Evolutionary conservation across 768 basidiomycete genomes (phyloP), one percentile per base, ranked within the genome.

Genomic region (Serpula lacrymans): DNA sequence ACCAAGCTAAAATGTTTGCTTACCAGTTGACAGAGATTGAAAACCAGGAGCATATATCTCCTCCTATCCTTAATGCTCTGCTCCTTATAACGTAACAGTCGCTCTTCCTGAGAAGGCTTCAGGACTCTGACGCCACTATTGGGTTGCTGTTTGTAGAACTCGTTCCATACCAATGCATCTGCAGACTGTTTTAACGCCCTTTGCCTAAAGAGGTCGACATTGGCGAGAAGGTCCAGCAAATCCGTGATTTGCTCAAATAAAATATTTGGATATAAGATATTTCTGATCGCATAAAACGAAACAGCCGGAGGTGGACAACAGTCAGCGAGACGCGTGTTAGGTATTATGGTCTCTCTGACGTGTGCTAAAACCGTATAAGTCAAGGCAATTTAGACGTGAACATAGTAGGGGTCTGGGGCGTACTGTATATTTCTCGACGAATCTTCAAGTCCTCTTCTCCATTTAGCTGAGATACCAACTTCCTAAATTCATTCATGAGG

Each of bases 171-270:
- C 26, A 63, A 46, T 1, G 46, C 52, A 25, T 56, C 50, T 6
- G 43, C 48, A 3, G 47, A 41, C 21, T 47, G 52, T 37, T 45
- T 28, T 4, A 32, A 25, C 0, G 52, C 52, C 13, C 47, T 51
- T 14, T 30, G 50, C 17, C 59, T 51, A n/a, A 52, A 50, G 0
- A 29, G 39, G 27, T 63, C 61, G 26, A 63, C 18, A 8, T 36
- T 24, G 2, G 50, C 20, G 16, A 61, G 49, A 23, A 51, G 42
- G 30, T 61, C 37, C 18, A 63, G 49, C 27, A 63, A 24, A 24
- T 59, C 61, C 4, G 61, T 56, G 13, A 61, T 53, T 37, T 61
- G 60, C 4, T 59, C 61, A 9, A 61, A 5, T 10, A 61, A 52
- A 33, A 61, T 57, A n/a, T 42, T 37, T 3, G 61, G 60, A 0